Conservation (phyloP, 2,329 filamentous ascomycete species). For the Penicillium sp. region DNA sequence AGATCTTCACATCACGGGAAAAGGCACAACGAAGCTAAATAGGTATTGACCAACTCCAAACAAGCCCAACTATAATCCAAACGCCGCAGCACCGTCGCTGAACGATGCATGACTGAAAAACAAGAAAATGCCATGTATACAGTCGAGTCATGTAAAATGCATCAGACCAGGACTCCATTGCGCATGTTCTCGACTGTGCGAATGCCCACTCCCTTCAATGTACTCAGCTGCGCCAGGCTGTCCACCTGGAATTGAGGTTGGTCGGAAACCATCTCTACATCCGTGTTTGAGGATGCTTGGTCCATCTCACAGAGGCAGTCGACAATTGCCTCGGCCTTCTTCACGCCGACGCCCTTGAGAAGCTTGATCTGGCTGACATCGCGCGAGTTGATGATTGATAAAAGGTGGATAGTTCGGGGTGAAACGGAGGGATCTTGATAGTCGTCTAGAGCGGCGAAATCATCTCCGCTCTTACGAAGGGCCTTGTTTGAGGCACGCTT, state of each 20-base stretch:
- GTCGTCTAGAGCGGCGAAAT: constrained; percentile 18
- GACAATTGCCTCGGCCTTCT: constrained; percentile 50
- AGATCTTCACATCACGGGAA: background rate
- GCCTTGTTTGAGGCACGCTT: constrained; percentile 29
- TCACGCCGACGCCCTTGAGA: constrained; percentile 47
- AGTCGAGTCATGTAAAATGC: constrained; percentile 13
- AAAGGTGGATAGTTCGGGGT: constrained; percentile 44
- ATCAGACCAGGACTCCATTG: constrained; percentile 40
- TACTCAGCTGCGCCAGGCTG: constrained; percentile 42
- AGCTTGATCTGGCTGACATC: constrained; percentile 47
- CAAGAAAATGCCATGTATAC: constrained; percentile 9
- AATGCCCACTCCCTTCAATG: constrained; percentile 45
- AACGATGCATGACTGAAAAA: constrained; percentile 23
- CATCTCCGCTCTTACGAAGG: constrained; percentile 14
- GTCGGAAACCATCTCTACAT: constrained; percentile 12
- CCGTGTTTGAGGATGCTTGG: constrained; percentile 20
- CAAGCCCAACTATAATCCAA: constrained; percentile 7
- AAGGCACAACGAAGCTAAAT: background rate
- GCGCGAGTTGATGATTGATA: constrained; percentile 47
- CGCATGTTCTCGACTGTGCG: constrained; percentile 50
- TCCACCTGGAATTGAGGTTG: constrained; percentile 33
- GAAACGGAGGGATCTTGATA: constrained; percentile 29
- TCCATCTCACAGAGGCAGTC: constrained; percentile 48
- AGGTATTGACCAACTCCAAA: constrained; percentile 1
- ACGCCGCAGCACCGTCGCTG: constrained; percentile 31